Percentiles rank a stretch among this genome's conserved stretches.
Evolutionary conservation across 2,329 filamentous ascomycete genomes (phyloP).

Genomic region (Alternaria atra): DNA sequence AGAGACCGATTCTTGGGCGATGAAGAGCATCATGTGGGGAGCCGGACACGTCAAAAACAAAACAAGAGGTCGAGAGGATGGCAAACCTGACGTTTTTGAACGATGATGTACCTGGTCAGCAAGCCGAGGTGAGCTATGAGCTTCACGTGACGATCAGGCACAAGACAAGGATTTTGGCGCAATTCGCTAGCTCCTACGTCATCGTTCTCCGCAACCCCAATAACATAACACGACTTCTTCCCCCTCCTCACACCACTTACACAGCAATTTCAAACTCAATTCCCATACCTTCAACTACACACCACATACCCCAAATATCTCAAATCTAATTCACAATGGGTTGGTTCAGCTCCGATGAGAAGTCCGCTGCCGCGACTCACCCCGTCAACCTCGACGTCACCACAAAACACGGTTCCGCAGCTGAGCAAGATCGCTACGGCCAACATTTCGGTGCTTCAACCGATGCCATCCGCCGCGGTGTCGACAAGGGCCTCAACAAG

Average conservation of each 20-base stretch:
- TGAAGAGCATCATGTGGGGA: background rate
- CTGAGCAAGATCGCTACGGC: conserved; percentile 46
- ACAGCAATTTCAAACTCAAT: conserved; percentile 4
- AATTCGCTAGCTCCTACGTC: conserved; percentile 15
- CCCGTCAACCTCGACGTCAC: conserved; percentile 37
- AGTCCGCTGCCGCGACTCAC: conserved; percentile 26
- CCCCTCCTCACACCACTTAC: background rate
- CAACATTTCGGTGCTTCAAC: conserved; percentile 38
- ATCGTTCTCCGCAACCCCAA: conserved; percentile 12
- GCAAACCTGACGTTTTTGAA: background rate
- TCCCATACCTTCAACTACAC: background rate
- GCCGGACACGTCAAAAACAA: conserved; percentile 1
- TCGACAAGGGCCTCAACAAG: conserved; percentile 31
- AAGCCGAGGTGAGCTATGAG: background rate
- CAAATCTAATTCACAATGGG: conserved; percentile 31
- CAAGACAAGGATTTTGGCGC: conserved; percentile 16
- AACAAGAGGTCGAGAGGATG: too few relatives aligned
- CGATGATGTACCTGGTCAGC: background rate
- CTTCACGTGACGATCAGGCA: conserved; percentile 14
- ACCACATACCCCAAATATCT: background rate
- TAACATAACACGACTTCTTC: conserved; percentile 13
- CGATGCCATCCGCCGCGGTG: conserved; percentile 29
- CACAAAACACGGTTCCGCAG: conserved; percentile 38
- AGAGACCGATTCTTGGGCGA: background rate
- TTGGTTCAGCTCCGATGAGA: conserved; percentile 37